Percentiles rank a stretch among this genome's conserved stretches.
Conservation (phyloP, 73 alveolate genomes). For the Paramecium tetraurelia region DNA sequence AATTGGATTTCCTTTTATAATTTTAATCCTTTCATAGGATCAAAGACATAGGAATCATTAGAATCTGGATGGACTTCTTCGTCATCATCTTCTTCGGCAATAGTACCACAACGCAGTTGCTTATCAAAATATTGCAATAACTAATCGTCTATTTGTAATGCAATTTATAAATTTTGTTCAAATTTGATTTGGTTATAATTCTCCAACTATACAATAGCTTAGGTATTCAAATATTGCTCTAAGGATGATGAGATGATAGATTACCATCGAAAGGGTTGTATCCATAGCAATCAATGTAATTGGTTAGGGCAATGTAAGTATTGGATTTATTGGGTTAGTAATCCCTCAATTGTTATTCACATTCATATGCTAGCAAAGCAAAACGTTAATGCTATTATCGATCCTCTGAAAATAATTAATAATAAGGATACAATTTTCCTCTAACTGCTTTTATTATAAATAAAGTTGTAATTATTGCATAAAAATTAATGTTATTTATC, state of each 20-base stretch:
- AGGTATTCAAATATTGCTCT: not conserved
- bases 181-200: not conserved
- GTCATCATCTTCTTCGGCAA: not conserved
- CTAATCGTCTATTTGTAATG: not conserved
- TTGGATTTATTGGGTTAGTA: not conserved
- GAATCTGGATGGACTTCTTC: not conserved
- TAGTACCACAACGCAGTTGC: not conserved
- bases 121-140: conserved; percentile 5
- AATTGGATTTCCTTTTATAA: not conserved
- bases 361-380: not conserved
- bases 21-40: not conserved
- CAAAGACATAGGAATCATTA: not conserved
- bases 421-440: not conserved
- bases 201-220: not conserved
- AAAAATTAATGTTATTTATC: not conserved
- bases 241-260: not conserved
- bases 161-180: not conserved
- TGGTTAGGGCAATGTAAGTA: not conserved
- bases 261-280: conserved; percentile 1
- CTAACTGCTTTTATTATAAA: conserved; percentile 21
- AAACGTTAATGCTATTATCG: not conserved
- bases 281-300: not conserved
- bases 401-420: not conserved
- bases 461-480: conserved; percentile 19
- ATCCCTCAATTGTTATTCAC: conserved; percentile 1